phyloP scores from a whole-genome alignment of 1,139 yeast genomes.

The Sugiyamaella xylanicola region DNA sequence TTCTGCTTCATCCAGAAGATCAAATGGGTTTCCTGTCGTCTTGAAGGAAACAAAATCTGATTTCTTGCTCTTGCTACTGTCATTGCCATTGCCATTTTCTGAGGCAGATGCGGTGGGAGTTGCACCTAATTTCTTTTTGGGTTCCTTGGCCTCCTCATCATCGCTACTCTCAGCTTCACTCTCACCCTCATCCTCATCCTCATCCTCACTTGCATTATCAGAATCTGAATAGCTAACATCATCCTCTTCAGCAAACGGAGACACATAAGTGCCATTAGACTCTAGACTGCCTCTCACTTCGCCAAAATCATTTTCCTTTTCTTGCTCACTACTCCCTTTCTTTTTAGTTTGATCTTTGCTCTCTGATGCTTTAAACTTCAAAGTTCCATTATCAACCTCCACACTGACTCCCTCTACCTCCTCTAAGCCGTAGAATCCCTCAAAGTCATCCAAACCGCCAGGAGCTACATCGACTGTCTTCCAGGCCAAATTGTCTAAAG shows the following conservation, averaged over 20 bases:
- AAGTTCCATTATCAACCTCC: conserved; percentile 48
- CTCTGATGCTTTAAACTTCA: conserved; percentile 34
- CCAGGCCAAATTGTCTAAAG: conserved; percentile 55
- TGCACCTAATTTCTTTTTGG: too few species aligned
- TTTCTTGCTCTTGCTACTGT: conserved; percentile 30
- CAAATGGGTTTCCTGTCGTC: conserved; percentile 33
- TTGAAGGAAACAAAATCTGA: conserved; percentile 30
- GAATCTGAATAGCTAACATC: conserved; percentile 28
- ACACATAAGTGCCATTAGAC: conserved; percentile 27
- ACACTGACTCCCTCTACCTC: conserved; percentile 94
- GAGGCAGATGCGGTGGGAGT: too few species aligned
- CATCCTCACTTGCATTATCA: conserved; percentile 21
- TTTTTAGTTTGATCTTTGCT: conserved; percentile 5
- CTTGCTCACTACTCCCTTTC: conserved; percentile 7
- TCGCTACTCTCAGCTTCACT: too few species aligned
- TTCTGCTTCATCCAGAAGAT: conserved; percentile 33
- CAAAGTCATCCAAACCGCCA: conserved; percentile 80
- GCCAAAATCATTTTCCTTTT: too few species aligned
- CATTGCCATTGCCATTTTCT: conserved; percentile 14
- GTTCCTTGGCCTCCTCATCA: too few species aligned
- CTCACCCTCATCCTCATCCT: conserved; percentile 27
- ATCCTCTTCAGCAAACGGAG: conserved; percentile 33
- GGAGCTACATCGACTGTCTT: conserved; percentile 72
- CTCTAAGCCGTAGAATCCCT: conserved; percentile 89
- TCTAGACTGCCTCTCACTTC: too few species aligned